Conservation (phyloP, 2,329 filamentous ascomycete species). For the Fusarium udum region DNA sequence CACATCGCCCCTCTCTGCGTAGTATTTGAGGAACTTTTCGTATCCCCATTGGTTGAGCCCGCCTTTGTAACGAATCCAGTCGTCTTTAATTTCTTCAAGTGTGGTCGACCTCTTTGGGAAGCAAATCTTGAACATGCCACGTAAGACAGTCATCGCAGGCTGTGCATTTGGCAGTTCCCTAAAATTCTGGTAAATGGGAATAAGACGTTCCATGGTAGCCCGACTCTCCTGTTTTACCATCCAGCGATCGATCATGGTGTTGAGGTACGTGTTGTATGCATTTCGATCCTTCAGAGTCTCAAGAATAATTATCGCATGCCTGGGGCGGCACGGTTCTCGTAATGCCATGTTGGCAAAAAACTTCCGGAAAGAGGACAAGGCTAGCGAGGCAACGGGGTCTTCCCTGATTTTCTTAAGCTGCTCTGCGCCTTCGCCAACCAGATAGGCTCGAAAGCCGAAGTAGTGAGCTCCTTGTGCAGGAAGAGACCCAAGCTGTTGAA, state of each 20-base stretch:
- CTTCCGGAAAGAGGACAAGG: conserved; percentile 44
- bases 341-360: conserved; percentile 47
- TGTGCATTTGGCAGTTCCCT: conserved; percentile 52
- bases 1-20: conserved; percentile 60
- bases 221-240: conserved; percentile 41
- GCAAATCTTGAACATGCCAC: conserved; percentile 57
- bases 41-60: conserved; percentile 56
- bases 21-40: conserved; percentile 59
- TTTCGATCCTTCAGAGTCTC: conserved; percentile 49
- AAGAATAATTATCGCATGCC: conserved; percentile 52
- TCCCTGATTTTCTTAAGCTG: conserved; percentile 38
- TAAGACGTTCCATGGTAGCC: conserved; percentile 47
- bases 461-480: conserved; percentile 46
- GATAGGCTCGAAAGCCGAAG: conserved; percentile 48
- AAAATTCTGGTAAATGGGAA: conserved; percentile 58
- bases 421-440: conserved; percentile 42
- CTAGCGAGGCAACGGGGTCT: conserved; percentile 32
- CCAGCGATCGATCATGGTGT: conserved; percentile 45
- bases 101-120: conserved; percentile 51
- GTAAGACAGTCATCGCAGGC: conserved; percentile 53
- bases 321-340: conserved; percentile 47
- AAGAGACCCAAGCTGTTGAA: conserved; percentile 40
- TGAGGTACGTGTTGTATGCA: conserved; percentile 58
- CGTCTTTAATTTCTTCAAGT: conserved; percentile 58
- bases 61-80: conserved; percentile 57